Evolutionary conservation across 352 stramenopile genomes (phyloP), one percentile per base, ranked within the genome.

Genomic region (Aphanomyces stellatus): DNA sequence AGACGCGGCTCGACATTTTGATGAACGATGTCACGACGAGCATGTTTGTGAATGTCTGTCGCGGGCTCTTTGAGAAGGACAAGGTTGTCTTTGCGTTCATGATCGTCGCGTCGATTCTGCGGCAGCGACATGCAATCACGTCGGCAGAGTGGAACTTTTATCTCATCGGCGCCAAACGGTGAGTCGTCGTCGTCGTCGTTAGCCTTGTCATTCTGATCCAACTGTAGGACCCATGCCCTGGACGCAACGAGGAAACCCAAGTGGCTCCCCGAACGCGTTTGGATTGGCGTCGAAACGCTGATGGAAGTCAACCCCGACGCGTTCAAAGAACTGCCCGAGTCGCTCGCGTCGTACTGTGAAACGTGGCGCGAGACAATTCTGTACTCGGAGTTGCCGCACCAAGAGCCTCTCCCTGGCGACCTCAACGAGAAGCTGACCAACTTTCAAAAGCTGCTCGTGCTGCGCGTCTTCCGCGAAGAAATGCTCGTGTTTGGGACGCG

Each of bases 71-170:
- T 67, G 93, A 98, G 71, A 95, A 95, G 55, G 88, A 98, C 76
- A 98, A 98, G 73, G 84, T 98, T 48, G 80, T 98, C 22, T 98
- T 96, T 73, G 87, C 92, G 11, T 96, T 98, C 69, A 95, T 97
- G 76, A 96, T 98, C 41, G 88, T 84, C 2, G 76, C 87, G 22
- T 92, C 87, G 33, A 97, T 98, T 62, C 51, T 93, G 3, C 69
- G 94, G 0, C 87, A 96, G 57, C 73, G 74, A 22, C 82, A 81
- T 33, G 73, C 74, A 0, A 94, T 97, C 62, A 80, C 75, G 0
- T 53, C 74, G 2, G 71, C 35, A 6, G 90, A 97, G 67, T 97
- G 91, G 91, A 80, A 77, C 22, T 93, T 90, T 66, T 96, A 97
- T 56, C 62, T 97, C 3, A 79, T 98, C 2, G 92, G 91, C 1